Percentiles rank a stretch among this genome's conserved stretches.
Conservation (phyloP, 2,329 filamentous ascomycete genomes). For the Ascochyta clinopodiicola region DNA sequence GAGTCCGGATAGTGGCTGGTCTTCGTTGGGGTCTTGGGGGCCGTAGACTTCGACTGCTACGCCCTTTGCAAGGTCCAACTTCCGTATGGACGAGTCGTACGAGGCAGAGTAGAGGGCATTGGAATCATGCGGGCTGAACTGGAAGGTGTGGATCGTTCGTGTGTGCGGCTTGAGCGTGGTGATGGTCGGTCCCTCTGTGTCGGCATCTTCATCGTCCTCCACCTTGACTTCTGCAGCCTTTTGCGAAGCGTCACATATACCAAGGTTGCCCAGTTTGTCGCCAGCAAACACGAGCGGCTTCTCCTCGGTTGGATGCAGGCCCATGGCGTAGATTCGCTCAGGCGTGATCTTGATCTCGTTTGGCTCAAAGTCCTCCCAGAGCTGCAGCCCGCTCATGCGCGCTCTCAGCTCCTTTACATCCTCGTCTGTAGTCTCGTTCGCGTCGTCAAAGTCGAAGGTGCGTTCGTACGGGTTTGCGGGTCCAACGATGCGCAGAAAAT, state of each 20-base stretch:
- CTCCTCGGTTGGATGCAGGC: conserved; percentile 84
- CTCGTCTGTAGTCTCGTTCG: conserved; percentile 79
- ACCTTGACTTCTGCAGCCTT: conserved; percentile 58
- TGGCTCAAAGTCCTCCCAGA: conserved; percentile 86
- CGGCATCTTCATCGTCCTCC: conserved; percentile 70
- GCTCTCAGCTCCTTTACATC: conserved; percentile 75
- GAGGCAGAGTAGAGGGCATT: conserved; percentile 84
- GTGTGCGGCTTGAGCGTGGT: conserved; percentile 90
- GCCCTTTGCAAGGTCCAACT: conserved; percentile 81
- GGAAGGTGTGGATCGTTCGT: conserved; percentile 84
- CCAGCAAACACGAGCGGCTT: conserved; percentile 92
- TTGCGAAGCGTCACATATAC: conserved; percentile 88
- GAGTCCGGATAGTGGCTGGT: conserved; percentile 82
- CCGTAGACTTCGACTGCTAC: conserved; percentile 83
- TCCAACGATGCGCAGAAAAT: conserved; percentile 72
- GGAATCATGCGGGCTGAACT: conserved; percentile 74
- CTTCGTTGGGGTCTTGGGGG: conserved; percentile 70
- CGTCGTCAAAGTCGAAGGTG: conserved; percentile 85
- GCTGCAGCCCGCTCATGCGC: conserved; percentile 75
- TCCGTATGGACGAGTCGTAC: conserved; percentile 91
- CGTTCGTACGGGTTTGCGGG: conserved; percentile 79
- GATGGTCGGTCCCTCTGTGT: conserved; percentile 75
- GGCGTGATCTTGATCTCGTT: conserved; percentile 57
- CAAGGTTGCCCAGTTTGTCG: conserved; percentile 90
- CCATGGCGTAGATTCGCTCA: conserved; percentile 70